These are phyloP conservation scores for Colletotrichum cereale DNA, from an alignment of 2,329 filamentous ascomycete species.

Conservation along the genomic window DNA sequence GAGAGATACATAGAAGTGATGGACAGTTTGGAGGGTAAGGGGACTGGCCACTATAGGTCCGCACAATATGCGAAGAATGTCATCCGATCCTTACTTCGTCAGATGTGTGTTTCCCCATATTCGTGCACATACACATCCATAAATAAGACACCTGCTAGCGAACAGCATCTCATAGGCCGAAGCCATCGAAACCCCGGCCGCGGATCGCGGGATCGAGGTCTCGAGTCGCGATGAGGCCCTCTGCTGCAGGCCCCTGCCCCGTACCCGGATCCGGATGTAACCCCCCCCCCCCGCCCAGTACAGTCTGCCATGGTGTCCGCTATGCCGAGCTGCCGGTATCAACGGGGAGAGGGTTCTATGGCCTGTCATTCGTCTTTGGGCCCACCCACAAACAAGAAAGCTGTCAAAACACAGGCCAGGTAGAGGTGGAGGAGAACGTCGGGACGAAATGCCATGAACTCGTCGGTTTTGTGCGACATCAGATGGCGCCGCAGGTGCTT, in stretches of 20 bases:
- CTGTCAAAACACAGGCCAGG: background rate
- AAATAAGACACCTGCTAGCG: background rate
- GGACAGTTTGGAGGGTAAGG: constrained; percentile 14
- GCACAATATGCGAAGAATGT: constrained; percentile 3
- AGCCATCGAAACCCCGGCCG: constrained; percentile 29
- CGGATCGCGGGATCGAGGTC: constrained; percentile 10
- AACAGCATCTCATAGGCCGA: background rate
- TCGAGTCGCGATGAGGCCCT: constrained; percentile 19
- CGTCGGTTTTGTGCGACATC: constrained; percentile 19
- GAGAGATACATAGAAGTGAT: constrained; percentile 16
- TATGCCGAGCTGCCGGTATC: background rate
- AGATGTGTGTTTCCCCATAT: background rate
- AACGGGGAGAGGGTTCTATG: background rate
- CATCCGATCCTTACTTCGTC: constrained; percentile 14
- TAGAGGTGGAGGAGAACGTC: background rate
- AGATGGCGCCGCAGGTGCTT: constrained; percentile 30
- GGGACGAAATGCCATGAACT: background rate
- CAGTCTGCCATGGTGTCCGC: background rate
- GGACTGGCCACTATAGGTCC: constrained; percentile 7
- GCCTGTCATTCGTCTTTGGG: too few species aligned
- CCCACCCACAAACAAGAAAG: background rate
- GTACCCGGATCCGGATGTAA: background rate
- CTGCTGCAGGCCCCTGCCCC: constrained; percentile 6
- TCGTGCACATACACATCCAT: constrained; percentile 14
- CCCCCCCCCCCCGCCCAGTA: too few species aligned